A percentile compares a stretch with the other conserved stretches of the same genome.
phyloP scores from a whole-genome alignment of 164 flowering plant species.

The Piper longum region DNA sequence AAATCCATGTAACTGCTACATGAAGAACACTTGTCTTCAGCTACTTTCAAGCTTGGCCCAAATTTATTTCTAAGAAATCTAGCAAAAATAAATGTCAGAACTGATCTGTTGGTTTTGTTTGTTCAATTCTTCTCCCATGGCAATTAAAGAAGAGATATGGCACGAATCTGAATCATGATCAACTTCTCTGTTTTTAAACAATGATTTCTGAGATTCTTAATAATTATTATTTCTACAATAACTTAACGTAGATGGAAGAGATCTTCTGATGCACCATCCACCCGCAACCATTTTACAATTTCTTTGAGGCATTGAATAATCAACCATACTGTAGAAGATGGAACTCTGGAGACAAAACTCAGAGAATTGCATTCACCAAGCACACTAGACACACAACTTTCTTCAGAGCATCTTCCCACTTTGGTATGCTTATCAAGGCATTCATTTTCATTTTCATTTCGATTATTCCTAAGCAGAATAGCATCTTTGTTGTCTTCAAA shows the following conservation, averaged over 20 bases:
- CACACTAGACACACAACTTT: constrained; percentile 48
- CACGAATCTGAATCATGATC: constrained; percentile 18
- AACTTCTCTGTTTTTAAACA: constrained; percentile 34
- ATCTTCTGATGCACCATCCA: constrained; percentile 23
- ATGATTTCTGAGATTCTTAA: constrained; percentile 30
- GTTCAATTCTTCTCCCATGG: constrained; percentile 12
- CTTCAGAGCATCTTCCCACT: constrained; percentile 68
- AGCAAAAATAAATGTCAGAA: constrained; percentile 10
- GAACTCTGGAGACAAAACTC: constrained; percentile 21
- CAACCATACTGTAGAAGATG: constrained; percentile 38
- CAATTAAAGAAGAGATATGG: too few relatives aligned
- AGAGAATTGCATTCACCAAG: constrained; percentile 24
- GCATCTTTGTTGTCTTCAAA: constrained; percentile 15
- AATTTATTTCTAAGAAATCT: constrained; percentile 13
- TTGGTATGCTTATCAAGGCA: constrained; percentile 44
- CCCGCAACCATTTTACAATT: constrained; percentile 55
- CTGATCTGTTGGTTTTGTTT: constrained; percentile 13
- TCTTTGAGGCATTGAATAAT: constrained; percentile 55
- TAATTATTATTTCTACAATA: constrained; percentile 7
- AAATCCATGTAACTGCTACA: constrained; percentile 14
- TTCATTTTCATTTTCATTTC: constrained; percentile 37
- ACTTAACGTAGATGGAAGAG: constrained; percentile 15
- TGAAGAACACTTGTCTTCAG: constrained; percentile 7
- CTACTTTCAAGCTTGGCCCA: constrained; percentile 6
- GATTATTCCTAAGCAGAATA: constrained; percentile 9